Evolutionary conservation across 768 basidiomycete genomes (phyloP), one percentile per base, ranked within the genome.

Genomic region (Rhodosporidiobolus odoratus): DNA sequence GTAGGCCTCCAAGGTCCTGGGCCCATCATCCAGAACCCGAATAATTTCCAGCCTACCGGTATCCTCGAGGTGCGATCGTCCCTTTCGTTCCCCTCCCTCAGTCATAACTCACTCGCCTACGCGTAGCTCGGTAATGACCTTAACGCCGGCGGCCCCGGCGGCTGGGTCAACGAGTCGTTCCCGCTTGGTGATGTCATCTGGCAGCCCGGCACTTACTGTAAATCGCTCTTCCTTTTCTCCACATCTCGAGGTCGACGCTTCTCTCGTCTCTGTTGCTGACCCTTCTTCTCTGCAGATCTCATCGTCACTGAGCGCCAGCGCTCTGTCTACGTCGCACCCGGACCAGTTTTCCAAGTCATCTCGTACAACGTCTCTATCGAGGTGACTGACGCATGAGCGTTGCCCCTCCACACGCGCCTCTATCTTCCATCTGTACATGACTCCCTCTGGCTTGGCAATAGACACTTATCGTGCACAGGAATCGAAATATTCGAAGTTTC

Each of bases 201-300:
- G 4, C 12, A 53, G 52, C 27, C 52, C 9, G 52, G 52, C 5
- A 32, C n/a, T 6, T 53, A 53, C 52, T 53, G 27, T 6, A 1
- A 30, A 7, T 27, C 27, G n/a, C 25, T 17, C 10, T 16, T 21
- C 32, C 54, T 35, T 3, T 8, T 17, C 9, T 25, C 3, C 43
- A 23, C 43, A 45, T 45, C 23, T 12, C 43, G 12, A 45, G n/a
- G n/a, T 23, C 43, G 43, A 23, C 43, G 48, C 7, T n/a, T 12
- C n/a, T 23, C 21, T 23, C 21, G 21, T 50, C 48, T 50, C 48
- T n/a, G 12, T 50, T 45, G n/a, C n/a, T n/a, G n/a, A n/a, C n/a
- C n/a, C 10, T 19, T n/a, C 3, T 45, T 32, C 8, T n/a, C 23
- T 35, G 71, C 75, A 60, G 71, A 77, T 47, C 71, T 59, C 40